A percentile compares a stretch with the other conserved stretches of the same genome.
Evolutionary conservation across 2,329 filamentous ascomycete genomes (phyloP).

Genomic region (Phoma sp.): DNA sequence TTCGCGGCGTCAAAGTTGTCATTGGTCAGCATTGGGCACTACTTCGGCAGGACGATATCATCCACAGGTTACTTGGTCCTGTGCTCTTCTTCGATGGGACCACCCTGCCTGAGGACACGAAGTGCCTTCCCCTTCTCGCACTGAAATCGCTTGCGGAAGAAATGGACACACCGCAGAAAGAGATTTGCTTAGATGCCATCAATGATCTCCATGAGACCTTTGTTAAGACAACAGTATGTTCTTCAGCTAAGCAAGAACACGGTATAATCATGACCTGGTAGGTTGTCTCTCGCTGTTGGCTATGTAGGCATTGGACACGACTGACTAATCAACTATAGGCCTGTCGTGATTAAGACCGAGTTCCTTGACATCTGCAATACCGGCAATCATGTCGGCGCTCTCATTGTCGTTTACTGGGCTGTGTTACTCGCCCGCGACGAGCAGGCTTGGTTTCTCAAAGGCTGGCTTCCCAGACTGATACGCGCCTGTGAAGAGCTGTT

Average conservation of each 20-base stretch:
- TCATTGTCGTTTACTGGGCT: constrained; percentile 38
- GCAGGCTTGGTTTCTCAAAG: constrained; percentile 33
- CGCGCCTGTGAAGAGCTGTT: constrained; percentile 29
- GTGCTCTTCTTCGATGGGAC: background rate
- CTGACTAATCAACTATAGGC: background rate
- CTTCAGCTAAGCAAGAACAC: constrained; percentile 1
- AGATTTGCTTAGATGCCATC: constrained; percentile 31
- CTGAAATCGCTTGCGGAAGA: constrained; percentile 6
- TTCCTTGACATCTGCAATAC: constrained; percentile 11
- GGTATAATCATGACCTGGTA: constrained; percentile 14
- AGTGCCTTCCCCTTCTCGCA: constrained; percentile 4
- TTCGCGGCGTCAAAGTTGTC: constrained; percentile 36
- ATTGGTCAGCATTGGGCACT: constrained; percentile 28
- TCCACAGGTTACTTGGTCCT: background rate
- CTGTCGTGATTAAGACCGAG: background rate
- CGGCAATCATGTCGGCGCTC: constrained; percentile 33
- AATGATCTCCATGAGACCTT: constrained; percentile 29
- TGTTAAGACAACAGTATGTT: constrained; percentile 4
- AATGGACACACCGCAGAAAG: constrained; percentile 24
- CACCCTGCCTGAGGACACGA: background rate
- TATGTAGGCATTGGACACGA: background rate
- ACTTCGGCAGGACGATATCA: constrained; percentile 4
- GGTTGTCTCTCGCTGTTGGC: background rate
- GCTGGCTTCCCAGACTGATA: constrained; percentile 36
- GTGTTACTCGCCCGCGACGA: constrained; percentile 26